Conservation (phyloP, 441 rosid species). For the Rhodomyrtus psidioides region DNA sequence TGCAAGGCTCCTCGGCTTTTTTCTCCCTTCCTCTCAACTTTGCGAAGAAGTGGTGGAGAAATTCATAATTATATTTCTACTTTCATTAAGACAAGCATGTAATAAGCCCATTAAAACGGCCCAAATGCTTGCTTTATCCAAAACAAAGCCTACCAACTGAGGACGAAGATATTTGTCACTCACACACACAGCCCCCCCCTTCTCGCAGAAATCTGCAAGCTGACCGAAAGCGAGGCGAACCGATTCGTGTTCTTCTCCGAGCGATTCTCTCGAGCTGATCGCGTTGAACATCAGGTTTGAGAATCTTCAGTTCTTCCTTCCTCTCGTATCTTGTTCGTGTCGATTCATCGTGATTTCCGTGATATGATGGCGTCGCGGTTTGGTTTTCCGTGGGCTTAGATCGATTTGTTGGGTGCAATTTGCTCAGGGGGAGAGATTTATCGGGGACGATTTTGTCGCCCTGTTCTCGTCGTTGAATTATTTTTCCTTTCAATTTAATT, state of each 20-base stretch:
- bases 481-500: background rate
- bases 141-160: background rate
- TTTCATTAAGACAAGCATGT: background rate
- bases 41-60: background rate
- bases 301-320: background rate
- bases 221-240: background rate
- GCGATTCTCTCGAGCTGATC: background rate
- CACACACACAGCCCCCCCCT: background rate
- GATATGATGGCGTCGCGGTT: background rate
- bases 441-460: background rate
- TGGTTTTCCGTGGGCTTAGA: background rate
- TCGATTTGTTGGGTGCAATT: background rate
- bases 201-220: background rate
- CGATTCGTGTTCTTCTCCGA: background rate
- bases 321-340: background rate
- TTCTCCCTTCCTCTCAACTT: no score
- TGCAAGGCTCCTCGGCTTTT: no score
- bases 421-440: background rate
- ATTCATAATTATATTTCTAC: background rate
- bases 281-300: background rate
- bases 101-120: background rate
- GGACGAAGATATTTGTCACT: background rate
- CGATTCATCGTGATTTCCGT: background rate
- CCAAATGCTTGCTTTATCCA: background rate
- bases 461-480: background rate